These are phyloP conservation scores for Saksenaea oblongispora DNA, from an alignment of 371 early-diverging fungal genomes.

Conservation along the genomic window DNA sequence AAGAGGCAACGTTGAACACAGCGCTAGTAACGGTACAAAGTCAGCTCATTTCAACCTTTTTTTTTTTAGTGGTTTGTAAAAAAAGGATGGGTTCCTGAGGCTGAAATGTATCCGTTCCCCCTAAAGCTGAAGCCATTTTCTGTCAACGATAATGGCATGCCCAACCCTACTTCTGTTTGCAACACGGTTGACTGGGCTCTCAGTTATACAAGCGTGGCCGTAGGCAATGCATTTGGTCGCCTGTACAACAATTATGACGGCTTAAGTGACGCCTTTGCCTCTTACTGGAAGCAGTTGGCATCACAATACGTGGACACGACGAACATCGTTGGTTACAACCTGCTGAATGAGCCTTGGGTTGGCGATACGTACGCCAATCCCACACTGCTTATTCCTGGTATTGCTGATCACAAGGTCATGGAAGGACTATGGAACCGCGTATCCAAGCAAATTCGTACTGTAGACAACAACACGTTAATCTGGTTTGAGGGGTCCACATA, in stretches of 20 bases:
- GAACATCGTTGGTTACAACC: conserved; percentile 59
- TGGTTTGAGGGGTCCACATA: conserved; percentile 56
- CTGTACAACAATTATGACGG: conserved; percentile 54
- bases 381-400: conserved; percentile 33
- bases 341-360: conserved; percentile 62
- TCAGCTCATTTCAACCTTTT: background rate
- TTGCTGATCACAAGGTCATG: conserved; percentile 38
- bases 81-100: conserved; percentile 29
- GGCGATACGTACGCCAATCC: conserved; percentile 48
- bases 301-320: conserved; percentile 33
- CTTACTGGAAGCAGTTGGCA: conserved; percentile 53
- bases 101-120: conserved; percentile 41
- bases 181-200: conserved; percentile 46
- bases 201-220: conserved; percentile 45
- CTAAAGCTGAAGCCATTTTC: conserved; percentile 37
- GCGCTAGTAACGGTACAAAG: too few relatives aligned
- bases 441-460: conserved; percentile 44
- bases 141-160: conserved; percentile 45
- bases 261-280: conserved; percentile 49
- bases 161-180: conserved; percentile 32
- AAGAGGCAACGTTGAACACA: background rate
- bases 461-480: conserved; percentile 46
- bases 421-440: conserved; percentile 53
- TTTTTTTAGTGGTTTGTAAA: conserved; percentile 45
- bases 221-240: conserved; percentile 51